Conservation (phyloP, 306 rosid genomes). For the Spatholobus suberectus region DNA sequence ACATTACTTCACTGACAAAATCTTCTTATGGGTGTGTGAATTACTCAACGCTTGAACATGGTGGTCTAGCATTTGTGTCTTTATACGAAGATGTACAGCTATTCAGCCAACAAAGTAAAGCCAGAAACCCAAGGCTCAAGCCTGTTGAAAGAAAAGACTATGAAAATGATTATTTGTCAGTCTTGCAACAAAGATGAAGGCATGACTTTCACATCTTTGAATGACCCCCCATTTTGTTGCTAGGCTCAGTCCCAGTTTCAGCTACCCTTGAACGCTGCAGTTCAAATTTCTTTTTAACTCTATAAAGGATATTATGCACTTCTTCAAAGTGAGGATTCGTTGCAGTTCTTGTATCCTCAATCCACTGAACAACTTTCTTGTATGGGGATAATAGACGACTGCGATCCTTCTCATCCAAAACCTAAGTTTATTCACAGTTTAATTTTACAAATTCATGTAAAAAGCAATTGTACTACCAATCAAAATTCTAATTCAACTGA, state of each 20-base stretch:
- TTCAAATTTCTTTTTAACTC: conserved; percentile 61
- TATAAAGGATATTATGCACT: conserved; percentile 64
- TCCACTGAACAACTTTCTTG: conserved; percentile 79
- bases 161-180: background rate
- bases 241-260: conserved; percentile 35
- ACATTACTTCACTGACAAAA: conserved; percentile 6
- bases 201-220: conserved; percentile 45
- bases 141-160: conserved; percentile 12
- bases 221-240: conserved; percentile 30
- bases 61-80: background rate
- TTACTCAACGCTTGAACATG: background rate
- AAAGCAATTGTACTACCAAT: background rate
- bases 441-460: background rate
- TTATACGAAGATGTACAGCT: background rate
- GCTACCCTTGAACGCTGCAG: conserved; percentile 53
- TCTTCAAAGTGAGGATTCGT: conserved; percentile 81
- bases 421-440: conserved; percentile 43
- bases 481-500: conserved; percentile 17
- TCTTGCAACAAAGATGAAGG: conserved; percentile 21
- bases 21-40: background rate
- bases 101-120: background rate
- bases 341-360: conserved; percentile 74
- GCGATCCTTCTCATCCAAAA: conserved; percentile 75
- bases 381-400: conserved; percentile 70
- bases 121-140: background rate